A percentile compares a stretch with the other conserved stretches of the same genome.
Evolutionary conservation across 768 basidiomycete genomes (phyloP).

Genomic region (Boletus eberwhitei): DNA sequence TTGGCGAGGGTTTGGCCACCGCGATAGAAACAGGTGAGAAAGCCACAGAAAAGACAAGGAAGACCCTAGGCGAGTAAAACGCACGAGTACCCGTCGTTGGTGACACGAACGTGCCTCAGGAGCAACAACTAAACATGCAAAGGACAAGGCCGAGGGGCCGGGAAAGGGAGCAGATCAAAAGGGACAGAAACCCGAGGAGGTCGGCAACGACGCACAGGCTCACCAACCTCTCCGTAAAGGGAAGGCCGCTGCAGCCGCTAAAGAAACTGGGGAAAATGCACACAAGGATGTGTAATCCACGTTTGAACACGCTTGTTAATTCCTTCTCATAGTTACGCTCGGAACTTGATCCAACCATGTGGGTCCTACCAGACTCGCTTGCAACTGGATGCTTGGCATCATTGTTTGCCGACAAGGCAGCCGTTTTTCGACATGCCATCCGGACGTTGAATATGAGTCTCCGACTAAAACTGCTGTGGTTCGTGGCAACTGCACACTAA

Average conservation of each 20-base stretch:
- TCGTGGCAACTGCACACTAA: too few species aligned
- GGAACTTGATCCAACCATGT: neutral
- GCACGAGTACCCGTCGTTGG: neutral
- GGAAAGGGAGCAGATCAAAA: conserved; percentile 3
- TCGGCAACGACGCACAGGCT: neutral
- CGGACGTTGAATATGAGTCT: too few species aligned
- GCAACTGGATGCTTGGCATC: neutral
- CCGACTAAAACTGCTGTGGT: too few species aligned
- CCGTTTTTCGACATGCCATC: too few species aligned
- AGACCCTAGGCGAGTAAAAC: conserved; percentile 30
- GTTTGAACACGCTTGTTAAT: neutral
- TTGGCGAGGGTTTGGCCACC: conserved; percentile 38
- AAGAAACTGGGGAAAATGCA: conserved; percentile 18
- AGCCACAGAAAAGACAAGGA: conserved; percentile 37
- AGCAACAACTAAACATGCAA: neutral
- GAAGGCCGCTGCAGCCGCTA: conserved; percentile 14
- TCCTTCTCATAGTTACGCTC: neutral
- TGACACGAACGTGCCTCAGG: neutral
- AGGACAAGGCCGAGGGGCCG: neutral
- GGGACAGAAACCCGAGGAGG: conserved; percentile 14
- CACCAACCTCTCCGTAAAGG: neutral
- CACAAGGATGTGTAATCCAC: conserved; percentile 5
- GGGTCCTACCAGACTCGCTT: neutral
- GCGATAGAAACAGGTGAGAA: conserved; percentile 42
- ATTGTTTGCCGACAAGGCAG: neutral